Evolutionary conservation across 1,139 yeast genomes (phyloP), one percentile per base, ranked within the genome.

Genomic region (Suhomyces bolitotheri): DNA sequence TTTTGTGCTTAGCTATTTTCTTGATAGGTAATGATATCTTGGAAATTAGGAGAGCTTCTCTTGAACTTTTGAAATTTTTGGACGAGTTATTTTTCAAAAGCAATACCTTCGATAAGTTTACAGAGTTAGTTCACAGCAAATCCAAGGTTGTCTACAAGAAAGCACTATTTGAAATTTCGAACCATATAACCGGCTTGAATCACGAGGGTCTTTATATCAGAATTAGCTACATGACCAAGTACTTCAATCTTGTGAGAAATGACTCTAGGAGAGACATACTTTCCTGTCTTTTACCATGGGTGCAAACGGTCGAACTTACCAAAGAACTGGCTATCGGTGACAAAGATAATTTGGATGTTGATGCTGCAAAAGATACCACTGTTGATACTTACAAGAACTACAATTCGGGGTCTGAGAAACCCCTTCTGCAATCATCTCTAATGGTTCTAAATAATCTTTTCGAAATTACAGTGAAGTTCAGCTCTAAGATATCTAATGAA

Each of bases 201-300:
- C 71, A 86, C 0, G 80, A 74, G 16, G 80, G 76, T 36, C 76
- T 80, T 8, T 76, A 73, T 44, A 67, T 67, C 36, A 70, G 85
- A 45, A 79, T 87, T 38, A 84, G 94, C 22, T 86, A 83, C 53
- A 65, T 88, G 53, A 80, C 92, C 0, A 74, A 76, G 66, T 77
- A 78, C 45, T 85, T 86, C 50, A 80, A 79, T 46, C 60, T 73
- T 14, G 94, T 85, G 4, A 76, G 73, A 29, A 49, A 39, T 56
- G 68, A 44, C 62, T 76, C 56, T 1, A 74, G 94, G 50, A 76
- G 88, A 38, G 97, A 89, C 56, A 73, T 92, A 11, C 62, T 90
- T 38, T 80, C 94, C 0, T 81, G 90, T 20, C 61, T 92, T 38
- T 66, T 87, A 9, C 97, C 98, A 0, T 92, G 97, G 97, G 78